These are phyloP conservation scores for Fusarium guadeloupense DNA, from an alignment of 2,329 filamentous ascomycete genomes.

Conservation along the genomic window DNA sequence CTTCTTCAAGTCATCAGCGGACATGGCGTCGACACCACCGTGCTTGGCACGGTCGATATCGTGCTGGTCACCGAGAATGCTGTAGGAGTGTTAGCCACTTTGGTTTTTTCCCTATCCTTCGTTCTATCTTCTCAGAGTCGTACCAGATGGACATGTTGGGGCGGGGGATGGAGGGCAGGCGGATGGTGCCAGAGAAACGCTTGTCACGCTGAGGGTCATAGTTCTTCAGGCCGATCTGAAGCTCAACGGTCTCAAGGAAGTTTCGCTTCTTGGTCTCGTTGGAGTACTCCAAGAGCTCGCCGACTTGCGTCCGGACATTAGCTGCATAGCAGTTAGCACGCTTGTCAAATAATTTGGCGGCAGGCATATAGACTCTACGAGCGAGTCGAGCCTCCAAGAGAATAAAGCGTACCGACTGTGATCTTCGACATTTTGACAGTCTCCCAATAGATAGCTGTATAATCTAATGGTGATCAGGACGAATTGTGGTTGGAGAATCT, in stretches of 20 bases:
- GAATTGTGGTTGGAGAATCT: conserved; percentile 39
- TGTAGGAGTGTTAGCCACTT: conserved; percentile 30
- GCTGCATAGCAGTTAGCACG: conserved; percentile 60
- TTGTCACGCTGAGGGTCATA: conserved; percentile 99
- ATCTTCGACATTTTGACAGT: conserved; percentile 90
- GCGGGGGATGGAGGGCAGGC: conserved; percentile 89
- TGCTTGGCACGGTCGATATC: conserved; percentile 99
- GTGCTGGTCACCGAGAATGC: conserved; percentile 79
- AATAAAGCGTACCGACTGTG: conserved; percentile 69
- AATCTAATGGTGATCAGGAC: conserved; percentile 76
- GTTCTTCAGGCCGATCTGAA: conserved; percentile 96
- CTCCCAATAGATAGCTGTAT: conserved; percentile 77
- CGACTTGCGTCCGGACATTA: conserved; percentile 95
- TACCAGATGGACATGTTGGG: conserved; percentile 87
- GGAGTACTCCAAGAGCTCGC: conserved; percentile 94
- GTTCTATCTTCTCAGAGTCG: neutral
- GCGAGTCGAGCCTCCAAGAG: neutral
- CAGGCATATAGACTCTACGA: neutral
- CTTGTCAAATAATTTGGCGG: neutral
- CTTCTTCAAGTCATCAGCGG: conserved; percentile 99
- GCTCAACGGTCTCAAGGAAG: conserved; percentile 95
- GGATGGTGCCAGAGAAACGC: conserved; percentile 99
- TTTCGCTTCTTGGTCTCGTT: conserved; percentile 95
- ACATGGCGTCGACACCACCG: conserved; percentile 98
- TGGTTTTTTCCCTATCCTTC: neutral